phyloP scores from a whole-genome alignment of 805 yeast genomes.

The Candida nitratophila region DNA sequence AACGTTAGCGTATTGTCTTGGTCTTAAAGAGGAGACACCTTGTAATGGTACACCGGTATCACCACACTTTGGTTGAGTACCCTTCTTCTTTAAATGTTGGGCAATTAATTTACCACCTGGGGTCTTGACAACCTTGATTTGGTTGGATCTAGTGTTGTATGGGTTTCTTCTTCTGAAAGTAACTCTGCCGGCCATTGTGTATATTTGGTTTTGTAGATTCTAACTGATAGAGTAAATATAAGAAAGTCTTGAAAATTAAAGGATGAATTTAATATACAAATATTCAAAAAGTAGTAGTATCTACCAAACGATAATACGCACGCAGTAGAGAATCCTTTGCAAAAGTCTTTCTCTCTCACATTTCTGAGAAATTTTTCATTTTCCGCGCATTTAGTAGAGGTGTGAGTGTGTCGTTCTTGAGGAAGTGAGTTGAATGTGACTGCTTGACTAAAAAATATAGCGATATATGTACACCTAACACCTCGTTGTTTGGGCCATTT shows the following conservation, averaged over 20 bases:
- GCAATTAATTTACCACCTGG: constrained; percentile 99
- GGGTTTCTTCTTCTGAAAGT: constrained; percentile 99
- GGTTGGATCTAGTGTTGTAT: constrained; percentile 99
- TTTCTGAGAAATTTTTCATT: background rate
- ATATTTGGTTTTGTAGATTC: background rate
- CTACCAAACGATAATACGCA: too few relatives aligned
- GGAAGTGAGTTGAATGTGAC: background rate
- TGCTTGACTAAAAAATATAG: too few relatives aligned
- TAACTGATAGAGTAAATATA: background rate
- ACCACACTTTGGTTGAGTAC: constrained; percentile 84
- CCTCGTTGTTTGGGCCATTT: too few relatives aligned
- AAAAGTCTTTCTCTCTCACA: background rate
- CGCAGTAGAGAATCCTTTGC: background rate
- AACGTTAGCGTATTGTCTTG: constrained; percentile 93
- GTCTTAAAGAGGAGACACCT: constrained; percentile 88
- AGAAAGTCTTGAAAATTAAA: too few relatives aligned
- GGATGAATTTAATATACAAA: too few relatives aligned
- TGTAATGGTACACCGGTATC: constrained; percentile 67
- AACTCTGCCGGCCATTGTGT: constrained; percentile 94
- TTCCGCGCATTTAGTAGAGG: background rate
- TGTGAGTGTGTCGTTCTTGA: too few relatives aligned
- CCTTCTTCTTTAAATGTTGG: constrained; percentile 92
- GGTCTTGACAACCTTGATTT: constrained; percentile 99
- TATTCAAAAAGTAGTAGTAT: background rate
- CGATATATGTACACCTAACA: too few relatives aligned